Percentiles rank a stretch among this genome's conserved stretches.
Evolutionary conservation across 345 rosid species (phyloP).

Genomic region (Carallia pectinifolia): DNA sequence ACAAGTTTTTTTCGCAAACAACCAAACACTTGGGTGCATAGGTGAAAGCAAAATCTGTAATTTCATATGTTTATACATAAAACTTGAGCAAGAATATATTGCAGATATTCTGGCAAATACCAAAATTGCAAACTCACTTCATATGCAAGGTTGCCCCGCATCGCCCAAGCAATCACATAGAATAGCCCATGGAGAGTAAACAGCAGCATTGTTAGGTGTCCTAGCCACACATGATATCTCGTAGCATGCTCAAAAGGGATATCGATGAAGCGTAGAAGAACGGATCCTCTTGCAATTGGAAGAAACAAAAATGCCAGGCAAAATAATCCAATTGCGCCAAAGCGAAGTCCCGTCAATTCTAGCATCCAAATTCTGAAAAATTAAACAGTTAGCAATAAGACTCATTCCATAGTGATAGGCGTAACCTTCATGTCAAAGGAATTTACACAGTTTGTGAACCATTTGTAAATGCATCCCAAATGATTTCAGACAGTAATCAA

Average conservation of each 20-base stretch:
- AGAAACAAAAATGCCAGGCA: conserved; percentile 76
- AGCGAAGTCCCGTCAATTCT: conserved; percentile 54
- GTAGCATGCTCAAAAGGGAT: conserved; percentile 94
- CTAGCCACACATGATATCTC: conserved; percentile 89
- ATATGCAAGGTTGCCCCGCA: conserved; percentile 52
- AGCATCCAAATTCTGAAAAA: conserved; percentile 41
- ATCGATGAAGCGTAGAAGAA: conserved; percentile 72
- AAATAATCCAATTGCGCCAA: conserved; percentile 66
- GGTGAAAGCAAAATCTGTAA: not conserved
- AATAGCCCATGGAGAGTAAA: conserved; percentile 78
- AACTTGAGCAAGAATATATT: not conserved
- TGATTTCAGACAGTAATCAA: not conserved
- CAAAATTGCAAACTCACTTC: conserved; percentile 44
- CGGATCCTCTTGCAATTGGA: conserved; percentile 81
- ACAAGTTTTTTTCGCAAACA: not conserved
- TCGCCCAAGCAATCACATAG: conserved; percentile 55
- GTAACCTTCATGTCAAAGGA: conserved; percentile 1
- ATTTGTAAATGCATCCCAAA: conserved; percentile 6
- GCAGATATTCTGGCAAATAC: not conserved
- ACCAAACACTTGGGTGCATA: not conserved
- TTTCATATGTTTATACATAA: not conserved
- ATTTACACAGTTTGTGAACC: not conserved
- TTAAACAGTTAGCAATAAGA: conserved; percentile 10
- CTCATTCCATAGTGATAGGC: conserved; percentile 2
- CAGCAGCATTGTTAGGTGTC: conserved; percentile 74